Conservation (phyloP, 139 green algal species). For the Limnomonas spitsbergensis region DNA sequence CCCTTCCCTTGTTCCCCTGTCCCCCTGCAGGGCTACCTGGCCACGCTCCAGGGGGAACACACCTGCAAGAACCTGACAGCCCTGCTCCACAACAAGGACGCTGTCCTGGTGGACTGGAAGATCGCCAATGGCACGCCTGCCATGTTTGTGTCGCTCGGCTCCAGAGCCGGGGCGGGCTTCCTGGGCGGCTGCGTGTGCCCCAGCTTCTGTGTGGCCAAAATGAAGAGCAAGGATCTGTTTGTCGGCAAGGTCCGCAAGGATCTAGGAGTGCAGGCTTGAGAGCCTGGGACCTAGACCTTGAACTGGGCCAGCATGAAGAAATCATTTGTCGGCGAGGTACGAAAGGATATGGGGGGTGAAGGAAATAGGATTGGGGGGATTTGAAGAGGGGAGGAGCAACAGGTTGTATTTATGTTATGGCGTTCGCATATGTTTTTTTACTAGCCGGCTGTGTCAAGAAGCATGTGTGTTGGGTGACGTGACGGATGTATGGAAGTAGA, state of each 20-base stretch:
- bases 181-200: slow-evolving; percentile 7
- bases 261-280: slow-evolving; percentile 1
- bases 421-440: no score
- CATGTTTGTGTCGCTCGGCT: slow-evolving; percentile 3
- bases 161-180: background rate
- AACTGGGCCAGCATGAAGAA: no score
- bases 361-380: no score
- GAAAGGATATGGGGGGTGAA: no score
- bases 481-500: no score
- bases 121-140: background rate
- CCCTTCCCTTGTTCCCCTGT: background rate
- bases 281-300: no score
- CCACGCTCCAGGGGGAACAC: background rate
- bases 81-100: background rate
- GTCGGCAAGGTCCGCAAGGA: background rate
- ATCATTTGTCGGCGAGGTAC: no score
- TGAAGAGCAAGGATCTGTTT: slow-evolving; percentile 14
- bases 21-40: background rate
- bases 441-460: no score
- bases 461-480: no score
- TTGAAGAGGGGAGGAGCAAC: no score
- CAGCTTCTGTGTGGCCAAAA: background rate
- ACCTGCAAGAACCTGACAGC: slow-evolving; percentile 6
- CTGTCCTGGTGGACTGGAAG: background rate
- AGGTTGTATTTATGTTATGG: no score